Evolutionary conservation across 345 rosid genomes (phyloP), one percentile per base, ranked within the genome.

Genomic region (Atalantia buxifolia): DNA sequence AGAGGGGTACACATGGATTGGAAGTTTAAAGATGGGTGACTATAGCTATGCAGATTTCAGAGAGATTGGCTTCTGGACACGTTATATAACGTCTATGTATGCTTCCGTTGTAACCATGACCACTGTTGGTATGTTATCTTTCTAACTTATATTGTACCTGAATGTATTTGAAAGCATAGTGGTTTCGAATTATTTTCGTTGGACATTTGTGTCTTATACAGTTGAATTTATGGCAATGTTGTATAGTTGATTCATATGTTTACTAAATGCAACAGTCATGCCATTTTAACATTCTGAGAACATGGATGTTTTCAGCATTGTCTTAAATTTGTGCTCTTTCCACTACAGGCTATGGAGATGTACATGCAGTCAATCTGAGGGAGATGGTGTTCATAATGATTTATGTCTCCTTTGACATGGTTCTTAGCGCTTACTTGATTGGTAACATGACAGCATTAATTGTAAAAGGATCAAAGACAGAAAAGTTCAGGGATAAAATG

Each of bases 381-480:
- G 99, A 96, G 85, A 96, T 96, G 99, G 89, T 96, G 80, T 96
- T 96, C 36, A 71, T 94, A 72, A 96, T 96, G 99, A 79, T 89
- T 57, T 96, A 84, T 81, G 95, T 94, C 72, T 96, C 99, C 9
- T 90, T 96, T 62, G 99, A 96, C 83, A 96, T 96, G 99, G 84
- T 96, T 87, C 94, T 96, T 9, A 93, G 99, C 61, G 98, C 99
- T 13, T 96, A 96, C 84, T 83, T 96, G 79, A 91, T 94, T 35
- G 99, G 99, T 84, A 96, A 96, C 85, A 96, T 94, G 92, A 96
- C 99, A 40, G 99, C 99, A 10, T 84, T 96, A 85, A 94, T 92
- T 27, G 99, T 96, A 27, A 96, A 96, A 89, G 99, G 99, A 75
- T 96, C 99, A 53, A 96, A 96, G 83, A 96, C 99, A 3, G 99